Base-by-base conservation (phyloP, 768 basidiomycete species). In the Termitomyces sp. region DNA sequence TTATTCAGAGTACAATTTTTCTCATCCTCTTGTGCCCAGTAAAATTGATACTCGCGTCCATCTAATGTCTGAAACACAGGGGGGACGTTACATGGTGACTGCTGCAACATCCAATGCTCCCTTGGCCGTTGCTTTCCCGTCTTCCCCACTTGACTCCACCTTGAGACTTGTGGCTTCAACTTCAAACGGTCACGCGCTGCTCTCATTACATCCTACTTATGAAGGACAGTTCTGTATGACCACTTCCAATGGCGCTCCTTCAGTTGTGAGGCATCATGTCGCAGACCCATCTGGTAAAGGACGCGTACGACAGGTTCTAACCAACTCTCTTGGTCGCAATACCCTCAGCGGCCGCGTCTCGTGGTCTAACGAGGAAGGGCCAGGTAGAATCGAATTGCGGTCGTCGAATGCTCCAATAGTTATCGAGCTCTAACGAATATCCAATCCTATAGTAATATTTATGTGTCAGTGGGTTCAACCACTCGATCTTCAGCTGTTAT, bases 131-230 rank as follows among this genome's bases (percentile, higher is more conserved):
- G 53, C 58, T 11, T 66, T 78, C 57, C 62, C 67, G 4, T 56
- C 65, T 16, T 68, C 72, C 17, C 75, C 79, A 1, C 60, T 72
- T n/a, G 66, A 72, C 45, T 75, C 77, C 4, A 61, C 59, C 5
- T 68, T 78, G 43, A 58, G 63, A 54, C 45, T 75, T 32, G 27
- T 45, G 10, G 73, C 67, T 1, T 59, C 56, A 2, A 75, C 77
- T 25, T 58, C 68, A 23, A 78, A 79, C 56, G 60, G 69, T 14
- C 69, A 63, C 17, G 76, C 73, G 3, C 40, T 34, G 5, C 63
- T 79, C 37, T 43, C 51, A 5, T 63, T 79, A 14, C 65, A 71
- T 47, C 62, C 68, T 16, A 64, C 75, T 10, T 79, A 69, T 60
- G 77, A 79, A 62, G 79, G 77, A 35, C 53, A 49, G 8, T 70